Conservation (phyloP, 805 yeast species). For the Pichia occidentalis region DNA sequence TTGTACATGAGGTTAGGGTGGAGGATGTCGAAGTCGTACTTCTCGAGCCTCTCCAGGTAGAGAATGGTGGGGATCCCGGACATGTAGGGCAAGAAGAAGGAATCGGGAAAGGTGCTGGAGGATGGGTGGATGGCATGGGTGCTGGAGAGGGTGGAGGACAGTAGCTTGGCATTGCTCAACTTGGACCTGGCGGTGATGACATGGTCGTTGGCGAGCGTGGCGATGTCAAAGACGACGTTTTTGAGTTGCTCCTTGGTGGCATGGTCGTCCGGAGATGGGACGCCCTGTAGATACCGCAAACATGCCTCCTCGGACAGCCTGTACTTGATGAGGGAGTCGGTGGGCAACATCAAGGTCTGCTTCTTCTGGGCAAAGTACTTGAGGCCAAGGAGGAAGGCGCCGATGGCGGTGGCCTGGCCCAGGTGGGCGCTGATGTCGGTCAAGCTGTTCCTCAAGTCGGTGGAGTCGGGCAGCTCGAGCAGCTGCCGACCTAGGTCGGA, state of each 20-base stretch:
- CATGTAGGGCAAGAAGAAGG: slow-evolving; percentile 62
- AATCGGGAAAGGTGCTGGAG: slow-evolving; percentile 48
- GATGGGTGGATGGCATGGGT: too few relatives aligned
- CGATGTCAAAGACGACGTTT: slow-evolving; percentile 60
- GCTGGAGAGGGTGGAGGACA: too few relatives aligned
- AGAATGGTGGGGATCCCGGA: slow-evolving; percentile 56
- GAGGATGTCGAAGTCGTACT: slow-evolving; percentile 56
- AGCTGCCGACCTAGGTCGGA: slow-evolving; percentile 33
- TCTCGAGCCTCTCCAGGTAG: slow-evolving; percentile 55
- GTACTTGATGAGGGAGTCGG: slow-evolving; percentile 47
- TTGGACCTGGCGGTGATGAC: slow-evolving; percentile 60
- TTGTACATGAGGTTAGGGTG: slow-evolving; percentile 36
- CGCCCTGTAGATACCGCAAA: slow-evolving; percentile 42
- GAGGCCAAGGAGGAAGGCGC: slow-evolving; percentile 55
- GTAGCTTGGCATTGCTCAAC: slow-evolving; percentile 31
- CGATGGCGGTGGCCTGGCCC: slow-evolving; percentile 75
- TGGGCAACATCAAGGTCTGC: slow-evolving; percentile 53
- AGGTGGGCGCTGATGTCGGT: slow-evolving; percentile 69
- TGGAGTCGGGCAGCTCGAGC: slow-evolving; percentile 39
- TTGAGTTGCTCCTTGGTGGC: slow-evolving; percentile 31
- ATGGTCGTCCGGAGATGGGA: slow-evolving; percentile 26
- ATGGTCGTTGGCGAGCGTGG: slow-evolving; percentile 77
- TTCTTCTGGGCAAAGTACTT: slow-evolving; percentile 47
- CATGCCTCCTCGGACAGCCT: slow-evolving; percentile 60
- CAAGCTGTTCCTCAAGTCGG: slow-evolving; percentile 26